Percentiles rank a stretch among this genome's conserved stretches.
These are phyloP conservation scores for Lepidium sativum DNA, from an alignment of 345 rosid genomes.

Conservation along the genomic window DNA sequence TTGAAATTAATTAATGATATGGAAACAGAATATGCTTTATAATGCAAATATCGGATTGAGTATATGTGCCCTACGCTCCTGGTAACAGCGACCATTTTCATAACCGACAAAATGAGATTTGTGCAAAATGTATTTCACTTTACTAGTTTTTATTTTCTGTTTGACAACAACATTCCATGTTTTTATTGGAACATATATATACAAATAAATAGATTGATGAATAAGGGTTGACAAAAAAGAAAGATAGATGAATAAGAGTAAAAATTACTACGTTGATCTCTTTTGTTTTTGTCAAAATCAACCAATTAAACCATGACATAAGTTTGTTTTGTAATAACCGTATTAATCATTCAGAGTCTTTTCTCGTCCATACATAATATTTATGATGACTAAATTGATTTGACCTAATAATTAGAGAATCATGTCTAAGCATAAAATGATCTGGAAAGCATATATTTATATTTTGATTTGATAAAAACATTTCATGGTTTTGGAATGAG, in stretches of 20 bases:
- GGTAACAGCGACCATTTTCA: constrained; percentile 6
- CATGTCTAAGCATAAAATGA: background rate
- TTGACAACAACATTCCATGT: background rate
- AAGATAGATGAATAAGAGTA: background rate
- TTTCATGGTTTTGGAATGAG: constrained; percentile 16
- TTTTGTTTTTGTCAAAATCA: background rate
- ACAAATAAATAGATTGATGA: background rate
- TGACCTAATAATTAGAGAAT: background rate
- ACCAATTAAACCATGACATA: background rate
- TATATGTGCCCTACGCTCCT: constrained; percentile 13
- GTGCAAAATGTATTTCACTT: background rate
- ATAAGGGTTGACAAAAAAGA: no score
- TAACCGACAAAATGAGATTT: constrained; percentile 1
- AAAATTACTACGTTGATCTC: background rate
- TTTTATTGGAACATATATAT: background rate
- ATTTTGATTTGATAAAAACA: constrained; percentile 14
- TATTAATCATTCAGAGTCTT: background rate
- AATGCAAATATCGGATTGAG: background rate
- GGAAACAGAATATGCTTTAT: constrained; percentile 10
- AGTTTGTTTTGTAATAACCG: background rate
- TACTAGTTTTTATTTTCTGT: background rate
- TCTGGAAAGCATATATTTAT: background rate
- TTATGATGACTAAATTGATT: constrained; percentile 4
- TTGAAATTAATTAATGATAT: background rate
- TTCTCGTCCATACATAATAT: background rate